Percentiles rank a stretch among this genome's conserved stretches.
Evolutionary conservation across 1,284 basidiomycete genomes (phyloP).

Genomic region (Heimioporus retisporus): DNA sequence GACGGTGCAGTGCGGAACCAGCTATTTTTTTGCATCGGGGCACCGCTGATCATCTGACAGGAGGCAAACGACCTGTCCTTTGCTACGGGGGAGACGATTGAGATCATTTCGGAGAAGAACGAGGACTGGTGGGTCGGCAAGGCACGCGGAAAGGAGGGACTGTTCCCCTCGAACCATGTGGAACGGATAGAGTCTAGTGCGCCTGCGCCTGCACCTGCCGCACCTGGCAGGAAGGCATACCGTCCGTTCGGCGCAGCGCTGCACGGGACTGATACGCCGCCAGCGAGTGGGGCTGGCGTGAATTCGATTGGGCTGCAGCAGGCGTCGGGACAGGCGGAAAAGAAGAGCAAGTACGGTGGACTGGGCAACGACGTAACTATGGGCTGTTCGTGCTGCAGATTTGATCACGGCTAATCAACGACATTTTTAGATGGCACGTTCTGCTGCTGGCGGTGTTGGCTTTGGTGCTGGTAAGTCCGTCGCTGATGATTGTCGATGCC

Average conservation of each 20-base stretch:
- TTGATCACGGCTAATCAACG: slow-evolving; percentile 30
- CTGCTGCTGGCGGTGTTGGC: slow-evolving; percentile 77
- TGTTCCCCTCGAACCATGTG: slow-evolving; percentile 74
- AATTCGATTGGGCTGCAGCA: slow-evolving; percentile 51
- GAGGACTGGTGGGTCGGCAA: slow-evolving; percentile 54
- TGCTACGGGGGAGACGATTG: slow-evolving; percentile 46
- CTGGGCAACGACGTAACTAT: slow-evolving; percentile 68
- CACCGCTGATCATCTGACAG: slow-evolving; percentile 43
- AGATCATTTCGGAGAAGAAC: slow-evolving; percentile 48
- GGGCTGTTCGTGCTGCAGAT: slow-evolving; percentile 2
- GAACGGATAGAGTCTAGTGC: slow-evolving; percentile 54
- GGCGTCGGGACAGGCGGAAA: slow-evolving; percentile 52
- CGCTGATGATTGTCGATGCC: neutral
- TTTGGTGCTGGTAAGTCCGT: slow-evolving; percentile 66
- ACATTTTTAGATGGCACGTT: slow-evolving; percentile 63
- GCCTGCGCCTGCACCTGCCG: slow-evolving; percentile 7
- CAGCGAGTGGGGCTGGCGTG: slow-evolving; percentile 41
- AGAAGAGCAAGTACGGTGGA: slow-evolving; percentile 66
- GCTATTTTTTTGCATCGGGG: slow-evolving; percentile 4
- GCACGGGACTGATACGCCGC: slow-evolving; percentile 50
- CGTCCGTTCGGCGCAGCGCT: slow-evolving; percentile 54
- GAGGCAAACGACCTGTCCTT: slow-evolving; percentile 58
- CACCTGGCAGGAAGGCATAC: slow-evolving; percentile 40
- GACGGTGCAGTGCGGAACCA: slow-evolving; percentile 53
- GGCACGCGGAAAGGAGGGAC: slow-evolving; percentile 64